Evolutionary conservation across 164 flowering plant genomes (phyloP), one percentile per base, ranked within the genome.

Genomic region (Berberis thunbergii): DNA sequence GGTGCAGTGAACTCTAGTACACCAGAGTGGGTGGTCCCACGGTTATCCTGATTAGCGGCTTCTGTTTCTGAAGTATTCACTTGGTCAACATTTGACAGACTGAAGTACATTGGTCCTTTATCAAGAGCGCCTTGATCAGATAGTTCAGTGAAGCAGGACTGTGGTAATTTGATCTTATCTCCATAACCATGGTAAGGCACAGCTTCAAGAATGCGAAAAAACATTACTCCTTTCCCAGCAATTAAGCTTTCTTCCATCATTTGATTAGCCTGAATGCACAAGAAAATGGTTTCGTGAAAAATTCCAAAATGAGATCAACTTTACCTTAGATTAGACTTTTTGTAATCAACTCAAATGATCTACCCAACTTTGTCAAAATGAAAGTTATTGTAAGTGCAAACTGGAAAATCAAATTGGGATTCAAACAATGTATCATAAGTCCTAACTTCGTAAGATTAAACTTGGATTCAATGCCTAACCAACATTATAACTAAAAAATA

Each of bases 111-210:
- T 1, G 98, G 98, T n/a, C 98, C 97, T 73, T 93, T 88, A 72
- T 93, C 97, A 45, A 93, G 79, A 63, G 93, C 96, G 62, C 92
- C 89, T 73, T 90, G 94, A 72, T 85, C 86, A 49, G 97, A 90
- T 70, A 93, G 72, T 72, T 88, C 95, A 4, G 80, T 78, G 79
- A 93, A 90, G 75, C 92, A 81, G 38, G 97, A 88, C 38, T 87
- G 83, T 2, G 98, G 96, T 58, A 93, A 67, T 77, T 88, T 93
- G 63, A 93, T 93, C 75, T 90, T 93, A 73, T 93, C 98, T 69
- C 97, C 98, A 78, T 9, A 66, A 49, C 95, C 91, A 62, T 83
- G 83, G 62, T 74, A 88, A 41, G 80, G 84, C 13, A 83, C 79
- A 62, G 95, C 90, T 74, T 86, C 88, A 46, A 93, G 68, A 57